Percentiles rank a stretch among this genome's conserved stretches.
Conservation (phyloP, 768 basidiomycete genomes). For the Tulasnella sp. region DNA sequence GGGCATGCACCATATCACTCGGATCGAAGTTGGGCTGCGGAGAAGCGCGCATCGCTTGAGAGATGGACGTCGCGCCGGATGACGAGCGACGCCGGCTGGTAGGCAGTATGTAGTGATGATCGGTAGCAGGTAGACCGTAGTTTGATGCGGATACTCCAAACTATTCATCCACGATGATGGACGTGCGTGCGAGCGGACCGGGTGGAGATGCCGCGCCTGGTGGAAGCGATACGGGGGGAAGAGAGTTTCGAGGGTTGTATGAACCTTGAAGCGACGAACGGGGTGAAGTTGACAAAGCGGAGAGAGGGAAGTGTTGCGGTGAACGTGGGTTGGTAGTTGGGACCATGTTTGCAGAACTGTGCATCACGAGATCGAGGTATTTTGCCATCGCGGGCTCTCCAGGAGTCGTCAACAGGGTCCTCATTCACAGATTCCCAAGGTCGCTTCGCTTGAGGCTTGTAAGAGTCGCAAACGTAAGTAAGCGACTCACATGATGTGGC, state of each 20-base stretch:
- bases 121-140: neutral
- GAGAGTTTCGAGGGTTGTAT: neutral
- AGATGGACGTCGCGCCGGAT: too few species aligned
- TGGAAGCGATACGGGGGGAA: neutral
- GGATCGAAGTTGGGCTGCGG: neutral
- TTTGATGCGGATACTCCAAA: neutral
- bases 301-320: neutral
- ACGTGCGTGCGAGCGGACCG: neutral
- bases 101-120: neutral
- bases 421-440: slow-evolving; percentile 77
- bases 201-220: slow-evolving; percentile 14
- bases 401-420: slow-evolving; percentile 78
- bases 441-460: slow-evolving; percentile 42
- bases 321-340: neutral
- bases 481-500: too few species aligned
- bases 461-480: too few species aligned
- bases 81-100: too few species aligned
- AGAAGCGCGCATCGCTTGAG: neutral
- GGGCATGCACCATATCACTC: neutral
- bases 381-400: slow-evolving; percentile 81
- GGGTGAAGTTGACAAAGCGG: neutral
- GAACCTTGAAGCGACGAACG: neutral
- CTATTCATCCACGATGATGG: slow-evolving; percentile 6
- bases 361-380: slow-evolving; percentile 77
- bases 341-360: slow-evolving; percentile 66